These are phyloP conservation scores for Geotrichum restrictum DNA, from an alignment of 1,139 yeast genomes.

Conservation along the genomic window DNA sequence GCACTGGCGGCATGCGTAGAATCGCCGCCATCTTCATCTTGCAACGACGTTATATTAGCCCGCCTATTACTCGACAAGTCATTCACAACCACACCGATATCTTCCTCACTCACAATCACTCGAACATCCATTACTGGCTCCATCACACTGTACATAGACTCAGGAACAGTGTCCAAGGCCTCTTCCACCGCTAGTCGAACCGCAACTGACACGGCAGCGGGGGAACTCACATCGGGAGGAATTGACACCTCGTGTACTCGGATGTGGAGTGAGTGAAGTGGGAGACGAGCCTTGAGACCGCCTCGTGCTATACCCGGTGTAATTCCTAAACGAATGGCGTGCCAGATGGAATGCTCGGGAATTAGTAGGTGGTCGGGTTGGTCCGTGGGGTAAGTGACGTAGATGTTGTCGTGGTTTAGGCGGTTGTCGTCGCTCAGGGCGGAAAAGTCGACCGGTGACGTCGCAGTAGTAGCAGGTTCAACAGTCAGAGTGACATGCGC, in stretches of 20 bases:
- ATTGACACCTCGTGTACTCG: slow-evolving; percentile 50
- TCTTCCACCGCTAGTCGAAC: slow-evolving; percentile 46
- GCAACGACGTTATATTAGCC: slow-evolving; percentile 56
- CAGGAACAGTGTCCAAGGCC: slow-evolving; percentile 37
- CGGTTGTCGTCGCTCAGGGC: slow-evolving; percentile 25
- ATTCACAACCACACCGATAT: slow-evolving; percentile 78
- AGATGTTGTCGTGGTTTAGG: slow-evolving; percentile 40
- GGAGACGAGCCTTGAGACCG: slow-evolving; percentile 60
- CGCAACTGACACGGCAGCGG: slow-evolving; percentile 44
- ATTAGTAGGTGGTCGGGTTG: slow-evolving; percentile 32
- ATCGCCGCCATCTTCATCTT: slow-evolving; percentile 31
- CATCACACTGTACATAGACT: slow-evolving; percentile 49
- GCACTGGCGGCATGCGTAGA: slow-evolving; percentile 7
- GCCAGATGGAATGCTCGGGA: slow-evolving; percentile 28
- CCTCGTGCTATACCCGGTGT: slow-evolving; percentile 74
- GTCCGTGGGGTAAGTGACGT: slow-evolving; percentile 38
- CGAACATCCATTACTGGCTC: slow-evolving; percentile 85
- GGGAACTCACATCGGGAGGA: slow-evolving; percentile 50
- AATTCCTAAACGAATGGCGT: slow-evolving; percentile 42
- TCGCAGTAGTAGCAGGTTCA: slow-evolving; percentile 56
- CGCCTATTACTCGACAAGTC: slow-evolving; percentile 69
- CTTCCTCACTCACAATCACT: slow-evolving; percentile 65
- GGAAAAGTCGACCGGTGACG: slow-evolving; percentile 42
- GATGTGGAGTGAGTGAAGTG: slow-evolving; percentile 61
- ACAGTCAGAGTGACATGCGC: slow-evolving; percentile 44